Evolutionary conservation across 805 yeast species (phyloP), one percentile per base, ranked within the genome.

Genomic region (Isabelozyma rhagii): DNA sequence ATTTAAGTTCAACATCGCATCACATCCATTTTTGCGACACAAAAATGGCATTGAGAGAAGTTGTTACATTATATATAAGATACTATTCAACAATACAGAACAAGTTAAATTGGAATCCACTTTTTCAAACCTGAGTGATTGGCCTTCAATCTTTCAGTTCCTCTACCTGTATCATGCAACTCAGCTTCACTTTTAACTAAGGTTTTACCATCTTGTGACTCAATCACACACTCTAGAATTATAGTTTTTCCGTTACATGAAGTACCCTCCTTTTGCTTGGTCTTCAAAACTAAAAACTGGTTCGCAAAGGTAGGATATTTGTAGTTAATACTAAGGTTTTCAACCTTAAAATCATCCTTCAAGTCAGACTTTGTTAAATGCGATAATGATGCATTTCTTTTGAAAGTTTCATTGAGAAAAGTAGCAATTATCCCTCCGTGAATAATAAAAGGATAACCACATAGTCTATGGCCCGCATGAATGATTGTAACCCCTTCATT

Each of bases 401-500:
- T 83, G 69, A 85, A 78, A 6, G 87, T 77, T 56, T 91, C 96
- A 60, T 89, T 94, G 48, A 90, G 69, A 1, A 91, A 70, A 0
- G 96, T 84, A 8, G 92, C 96, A 29, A 91, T 63, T 28, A 92
- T 80, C 0, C 97, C 97, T 3, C 97, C 97, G 62, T 91, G 97
- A 3, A 89, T 79, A 15, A 92, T 68, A 57, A 89, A 85, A 2
- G 97, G 97, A 62, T 86, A 91, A 0, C 97, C 97, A 41, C 93
- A 84, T 17, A 91, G 66, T 52, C 79, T 79, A 60, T 85, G 82
- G 0, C 97, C 97, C 47, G 87, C 75, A 62, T 89, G 96, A 25
- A 89, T 74, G 5, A 90, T 76, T 0, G 89, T 79, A 1, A 87
- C 75, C 0, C 85, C 78, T 55, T 87, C 87, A 47, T 77, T 75